phyloP scores from a whole-genome alignment of 768 basidiomycete species.

The Arthromyces matolae region DNA sequence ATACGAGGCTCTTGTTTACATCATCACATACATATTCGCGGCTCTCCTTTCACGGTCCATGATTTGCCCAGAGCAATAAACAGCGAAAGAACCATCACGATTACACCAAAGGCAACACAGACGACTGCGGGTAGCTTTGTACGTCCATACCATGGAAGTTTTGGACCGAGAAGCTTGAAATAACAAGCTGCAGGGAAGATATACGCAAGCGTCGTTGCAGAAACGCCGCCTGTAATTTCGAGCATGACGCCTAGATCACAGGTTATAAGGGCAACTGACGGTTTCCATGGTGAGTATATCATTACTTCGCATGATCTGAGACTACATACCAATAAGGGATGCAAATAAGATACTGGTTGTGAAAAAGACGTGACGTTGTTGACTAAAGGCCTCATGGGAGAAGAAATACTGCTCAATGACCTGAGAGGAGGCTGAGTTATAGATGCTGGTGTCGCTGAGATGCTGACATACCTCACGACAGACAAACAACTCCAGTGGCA shows the following conservation, averaged over 20 bases:
- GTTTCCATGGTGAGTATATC: conserved; percentile 6
- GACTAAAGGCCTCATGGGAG: conserved; percentile 77
- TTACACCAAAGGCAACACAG: conserved; percentile 70
- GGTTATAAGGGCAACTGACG: conserved; percentile 80
- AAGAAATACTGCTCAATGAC: conserved; percentile 97
- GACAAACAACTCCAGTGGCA: conserved; percentile 94
- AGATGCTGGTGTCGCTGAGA: too few relatives aligned
- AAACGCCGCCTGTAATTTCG: conserved; percentile 96
- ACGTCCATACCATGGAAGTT: conserved; percentile 61
- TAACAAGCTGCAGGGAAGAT: conserved; percentile 90
- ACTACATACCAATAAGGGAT: conserved; percentile 71
- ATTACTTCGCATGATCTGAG: neutral
- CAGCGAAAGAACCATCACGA: conserved; percentile 77
- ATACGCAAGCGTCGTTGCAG: conserved; percentile 87
- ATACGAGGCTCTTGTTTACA: neutral
- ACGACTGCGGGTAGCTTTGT: conserved; percentile 70
- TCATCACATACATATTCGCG: conserved; percentile 64
- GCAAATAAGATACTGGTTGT: conserved; percentile 80
- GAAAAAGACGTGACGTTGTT: conserved; percentile 84
- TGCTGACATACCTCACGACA: conserved; percentile 77
- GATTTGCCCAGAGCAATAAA: conserved; percentile 73
- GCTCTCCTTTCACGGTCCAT: conserved; percentile 68
- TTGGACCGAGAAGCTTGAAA: conserved; percentile 61
- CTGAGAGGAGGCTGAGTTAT: conserved; percentile 32
- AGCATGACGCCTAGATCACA: conserved; percentile 98